phyloP scores from a whole-genome alignment of 768 basidiomycete genomes.

The Mycena albidolilacea region DNA sequence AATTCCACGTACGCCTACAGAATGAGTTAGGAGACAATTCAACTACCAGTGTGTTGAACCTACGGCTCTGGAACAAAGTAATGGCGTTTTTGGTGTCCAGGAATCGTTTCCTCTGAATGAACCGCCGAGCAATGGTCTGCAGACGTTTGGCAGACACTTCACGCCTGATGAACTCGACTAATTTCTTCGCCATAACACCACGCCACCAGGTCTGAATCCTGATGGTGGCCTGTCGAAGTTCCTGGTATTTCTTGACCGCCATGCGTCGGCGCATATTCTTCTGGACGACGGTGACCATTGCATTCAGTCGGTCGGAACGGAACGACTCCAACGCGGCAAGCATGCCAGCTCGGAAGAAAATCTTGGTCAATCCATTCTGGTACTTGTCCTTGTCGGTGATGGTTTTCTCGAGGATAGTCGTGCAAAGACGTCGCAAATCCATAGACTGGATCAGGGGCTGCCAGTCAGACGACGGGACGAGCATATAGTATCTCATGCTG shows the following conservation, averaged over 20 bases:
- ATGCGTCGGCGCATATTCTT: constrained; percentile 95
- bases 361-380: constrained; percentile 96
- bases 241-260: constrained; percentile 85
- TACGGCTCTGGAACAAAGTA: constrained; percentile 87
- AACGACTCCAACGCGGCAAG: constrained; percentile 94
- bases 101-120: constrained; percentile 81
- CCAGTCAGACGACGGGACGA: constrained; percentile 91
- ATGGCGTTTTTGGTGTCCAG: constrained; percentile 73
- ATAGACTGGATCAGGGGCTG: constrained; percentile 86
- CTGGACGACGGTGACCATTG: constrained; percentile 95
- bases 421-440: constrained; percentile 86
- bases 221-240: constrained; percentile 81
- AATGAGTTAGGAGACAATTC: constrained; percentile 13
- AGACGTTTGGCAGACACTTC: constrained; percentile 83
- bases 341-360: constrained; percentile 99
- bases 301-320: constrained; percentile 89
- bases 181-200: constrained; percentile 80
- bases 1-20: constrained; percentile 79
- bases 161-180: constrained; percentile 79
- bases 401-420: constrained; percentile 85
- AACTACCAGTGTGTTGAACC: constrained; percentile 51
- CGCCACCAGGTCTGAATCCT: constrained; percentile 96
- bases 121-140: constrained; percentile 81
- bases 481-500: constrained; percentile 91
- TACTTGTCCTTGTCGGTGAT: constrained; percentile 97